These are phyloP conservation scores for Salvia hispanica DNA, from an alignment of 257 asterid species.

Conservation along the genomic window DNA sequence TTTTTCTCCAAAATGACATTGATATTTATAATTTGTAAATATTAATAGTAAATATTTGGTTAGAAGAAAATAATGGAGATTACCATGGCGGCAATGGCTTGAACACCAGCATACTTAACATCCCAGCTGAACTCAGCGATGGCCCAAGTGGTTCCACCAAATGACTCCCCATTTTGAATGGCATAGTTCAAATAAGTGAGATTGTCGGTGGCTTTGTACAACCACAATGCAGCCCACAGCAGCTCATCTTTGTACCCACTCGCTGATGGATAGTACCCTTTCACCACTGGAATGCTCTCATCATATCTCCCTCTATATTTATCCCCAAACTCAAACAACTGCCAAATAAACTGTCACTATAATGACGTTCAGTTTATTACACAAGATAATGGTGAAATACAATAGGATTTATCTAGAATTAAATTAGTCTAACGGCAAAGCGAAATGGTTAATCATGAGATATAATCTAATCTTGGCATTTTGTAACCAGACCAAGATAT, in stretches of 20 bases:
- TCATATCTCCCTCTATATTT: conserved; percentile 76
- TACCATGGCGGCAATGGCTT: conserved; percentile 73
- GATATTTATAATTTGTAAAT: no score
- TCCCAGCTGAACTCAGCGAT: conserved; percentile 94
- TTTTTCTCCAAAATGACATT: no score
- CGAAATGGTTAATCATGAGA: no score
- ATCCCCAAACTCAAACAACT: conserved; percentile 91
- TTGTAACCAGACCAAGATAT: no score
- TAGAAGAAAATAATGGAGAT: neutral
- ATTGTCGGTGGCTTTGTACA: conserved; percentile 70
- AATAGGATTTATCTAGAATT: no score
- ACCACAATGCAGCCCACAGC: conserved; percentile 93
- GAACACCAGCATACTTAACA: conserved; percentile 75
- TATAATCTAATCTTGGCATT: no score
- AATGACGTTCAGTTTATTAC: no score
- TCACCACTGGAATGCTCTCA: conserved; percentile 54
- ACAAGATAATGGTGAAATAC: no score
- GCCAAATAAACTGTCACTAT: conserved; percentile 12
- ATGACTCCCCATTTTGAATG: conserved; percentile 51
- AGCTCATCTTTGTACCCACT: conserved; percentile 93
- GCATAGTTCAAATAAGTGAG: conserved; percentile 51
- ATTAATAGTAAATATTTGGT: no score
- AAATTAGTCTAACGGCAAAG: no score
- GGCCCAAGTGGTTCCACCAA: conserved; percentile 92
- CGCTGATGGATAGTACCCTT: conserved; percentile 68